Conservation (phyloP, 2,329 filamentous ascomycete genomes). For the Neofusicoccum kwambonambiense region DNA sequence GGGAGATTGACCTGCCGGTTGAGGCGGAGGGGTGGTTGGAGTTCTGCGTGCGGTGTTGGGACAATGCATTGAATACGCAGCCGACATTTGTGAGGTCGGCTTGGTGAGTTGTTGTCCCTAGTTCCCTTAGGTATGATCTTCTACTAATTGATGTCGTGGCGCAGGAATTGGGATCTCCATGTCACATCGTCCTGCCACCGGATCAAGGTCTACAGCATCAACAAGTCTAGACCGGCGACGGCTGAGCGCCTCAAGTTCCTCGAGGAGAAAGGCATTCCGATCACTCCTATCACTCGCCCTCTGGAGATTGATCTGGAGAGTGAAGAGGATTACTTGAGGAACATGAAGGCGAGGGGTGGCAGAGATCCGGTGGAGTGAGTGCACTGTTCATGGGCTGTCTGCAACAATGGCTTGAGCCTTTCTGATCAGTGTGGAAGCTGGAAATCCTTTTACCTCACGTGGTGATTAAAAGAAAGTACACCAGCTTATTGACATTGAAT, state of each 20-base stretch:
- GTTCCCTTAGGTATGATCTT: too few species aligned
- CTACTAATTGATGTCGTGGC: too few species aligned
- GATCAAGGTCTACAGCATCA: slow-evolving; percentile 63
- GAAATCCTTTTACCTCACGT: too few species aligned
- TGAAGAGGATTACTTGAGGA: slow-evolving; percentile 49
- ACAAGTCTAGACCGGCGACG: slow-evolving; percentile 51
- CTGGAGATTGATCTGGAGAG: slow-evolving; percentile 51
- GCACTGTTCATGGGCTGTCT: too few species aligned
- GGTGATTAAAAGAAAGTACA: too few species aligned
- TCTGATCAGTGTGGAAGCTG: too few species aligned
- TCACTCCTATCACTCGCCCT: slow-evolving; percentile 57
- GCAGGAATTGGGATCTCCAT: slow-evolving; percentile 66
- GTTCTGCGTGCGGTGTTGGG: slow-evolving; percentile 45
- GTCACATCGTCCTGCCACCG: slow-evolving; percentile 63
- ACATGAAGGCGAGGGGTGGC: slow-evolving; percentile 41
- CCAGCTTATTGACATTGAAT: too few species aligned
- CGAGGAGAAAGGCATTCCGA: slow-evolving; percentile 47
- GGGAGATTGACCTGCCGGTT: slow-evolving; percentile 62
- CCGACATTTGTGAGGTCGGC: slow-evolving; percentile 44
- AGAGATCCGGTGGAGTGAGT: slow-evolving; percentile 45
- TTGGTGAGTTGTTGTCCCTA: slow-evolving; percentile 30
- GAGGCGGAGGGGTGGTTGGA: slow-evolving; percentile 50
- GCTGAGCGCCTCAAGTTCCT: slow-evolving; percentile 52
- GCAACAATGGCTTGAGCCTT: too few species aligned
- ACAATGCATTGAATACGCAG: slow-evolving; percentile 48